Conservation (phyloP, 306 rosid genomes). For the Fragaria iinumae region DNA sequence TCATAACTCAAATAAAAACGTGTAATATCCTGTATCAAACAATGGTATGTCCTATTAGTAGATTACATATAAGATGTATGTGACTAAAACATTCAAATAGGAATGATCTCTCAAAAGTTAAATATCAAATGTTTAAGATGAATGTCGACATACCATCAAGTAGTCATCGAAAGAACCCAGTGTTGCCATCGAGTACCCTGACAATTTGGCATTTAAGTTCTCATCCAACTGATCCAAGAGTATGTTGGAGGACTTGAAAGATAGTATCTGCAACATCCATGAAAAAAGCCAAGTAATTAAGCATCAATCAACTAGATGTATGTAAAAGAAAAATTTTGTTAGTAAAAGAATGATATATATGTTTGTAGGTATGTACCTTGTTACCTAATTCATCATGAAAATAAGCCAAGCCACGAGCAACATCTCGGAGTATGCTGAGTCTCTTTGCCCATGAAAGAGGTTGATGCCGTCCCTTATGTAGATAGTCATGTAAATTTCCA, state of each 20-base stretch:
- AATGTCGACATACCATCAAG: neutral
- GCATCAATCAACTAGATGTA: neutral
- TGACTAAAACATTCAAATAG: neutral
- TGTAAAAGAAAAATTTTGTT: neutral
- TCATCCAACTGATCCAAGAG: neutral
- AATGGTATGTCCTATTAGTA: neutral
- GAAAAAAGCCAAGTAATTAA: neutral
- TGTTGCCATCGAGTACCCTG: neutral
- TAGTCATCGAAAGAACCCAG: neutral
- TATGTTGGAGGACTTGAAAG: neutral
- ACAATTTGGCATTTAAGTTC: neutral
- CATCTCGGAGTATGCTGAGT: neutral
- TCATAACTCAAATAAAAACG: neutral
- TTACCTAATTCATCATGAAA: neutral
- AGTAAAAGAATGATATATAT: neutral
- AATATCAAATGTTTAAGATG: neutral
- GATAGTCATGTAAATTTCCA: neutral
- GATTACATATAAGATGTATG: neutral
- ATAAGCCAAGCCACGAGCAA: slow-evolving; percentile 1
- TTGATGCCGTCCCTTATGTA: neutral
- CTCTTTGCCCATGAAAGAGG: neutral
- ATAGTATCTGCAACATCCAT: neutral
- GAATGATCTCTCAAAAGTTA: neutral
- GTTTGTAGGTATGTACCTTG: neutral
- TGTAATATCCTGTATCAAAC: neutral